These are phyloP conservation scores for Theileria orientalis DNA, from an alignment of 169 alveolate species.

Conservation along the genomic window DNA sequence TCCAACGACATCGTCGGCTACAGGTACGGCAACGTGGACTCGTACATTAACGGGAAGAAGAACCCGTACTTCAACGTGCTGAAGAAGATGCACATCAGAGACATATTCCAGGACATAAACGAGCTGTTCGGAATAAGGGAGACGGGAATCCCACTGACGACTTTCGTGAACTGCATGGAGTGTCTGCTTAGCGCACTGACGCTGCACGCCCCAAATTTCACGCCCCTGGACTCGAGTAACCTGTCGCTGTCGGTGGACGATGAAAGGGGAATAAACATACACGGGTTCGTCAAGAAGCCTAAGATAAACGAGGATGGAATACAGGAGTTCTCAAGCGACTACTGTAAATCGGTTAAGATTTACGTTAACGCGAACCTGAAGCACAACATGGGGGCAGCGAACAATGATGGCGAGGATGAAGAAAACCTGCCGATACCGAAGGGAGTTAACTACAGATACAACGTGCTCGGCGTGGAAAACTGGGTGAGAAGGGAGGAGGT, in stretches of 20 bases:
- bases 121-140: constrained; percentile 23
- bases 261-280: constrained; percentile 70
- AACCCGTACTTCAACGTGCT: constrained; percentile 6
- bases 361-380: constrained; percentile 13
- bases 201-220: constrained; percentile 81
- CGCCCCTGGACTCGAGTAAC: constrained; percentile 71
- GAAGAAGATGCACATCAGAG: constrained; percentile 17
- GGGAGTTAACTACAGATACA: neutral
- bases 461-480: neutral
- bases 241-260: constrained; percentile 78
- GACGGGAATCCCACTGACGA: constrained; percentile 2
- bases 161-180: constrained; percentile 55
- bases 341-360: constrained; percentile 46
- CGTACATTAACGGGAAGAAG: constrained; percentile 43
- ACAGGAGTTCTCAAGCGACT: constrained; percentile 50
- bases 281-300: constrained; percentile 68
- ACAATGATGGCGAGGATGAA: neutral
- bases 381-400: neutral
- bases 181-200: constrained; percentile 69
- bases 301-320: constrained; percentile 19
- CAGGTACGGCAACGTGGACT: constrained; percentile 36
- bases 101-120: constrained; percentile 40
- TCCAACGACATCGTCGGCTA: constrained; percentile 41
- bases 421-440: neutral
- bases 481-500: constrained; percentile 40